Evolutionary conservation across 2,329 filamentous ascomycete species (phyloP).

Genomic region (Diaporthe vexans): DNA sequence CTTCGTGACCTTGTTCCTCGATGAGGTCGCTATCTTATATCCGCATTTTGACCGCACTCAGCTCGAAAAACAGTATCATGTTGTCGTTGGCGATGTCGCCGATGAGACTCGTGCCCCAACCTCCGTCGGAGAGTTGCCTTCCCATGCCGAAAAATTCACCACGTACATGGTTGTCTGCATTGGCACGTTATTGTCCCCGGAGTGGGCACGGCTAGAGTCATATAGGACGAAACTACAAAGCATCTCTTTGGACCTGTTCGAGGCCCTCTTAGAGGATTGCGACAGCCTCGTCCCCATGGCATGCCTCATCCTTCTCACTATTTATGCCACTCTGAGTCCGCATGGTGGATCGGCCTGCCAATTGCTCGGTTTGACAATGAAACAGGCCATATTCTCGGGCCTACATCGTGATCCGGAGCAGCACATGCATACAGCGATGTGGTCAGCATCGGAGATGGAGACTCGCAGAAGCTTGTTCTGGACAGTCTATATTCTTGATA

Average conservation of each 20-base stretch:
- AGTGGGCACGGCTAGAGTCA: neutral
- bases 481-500: neutral
- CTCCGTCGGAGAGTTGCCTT: neutral
- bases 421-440: conserved; percentile 8
- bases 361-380: conserved; percentile 1
- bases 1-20: neutral
- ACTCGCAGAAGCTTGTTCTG: conserved; percentile 11
- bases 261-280: neutral
- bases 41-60: neutral
- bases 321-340: neutral
- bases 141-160: neutral
- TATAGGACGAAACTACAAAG: neutral
- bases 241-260: neutral
- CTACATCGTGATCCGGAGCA: conserved; percentile 3
- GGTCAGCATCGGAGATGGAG: neutral
- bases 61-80: neutral
- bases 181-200: neutral
- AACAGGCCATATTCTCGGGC: neutral
- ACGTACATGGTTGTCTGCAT: conserved; percentile 4
- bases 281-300: neutral
- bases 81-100: neutral
- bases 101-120: neutral
- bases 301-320: neutral
- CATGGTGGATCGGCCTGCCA: conserved; percentile 4
- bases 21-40: neutral